These are phyloP conservation scores for Geotrichum carabidarum DNA, from an alignment of 1,139 yeast genomes.

Conservation along the genomic window DNA sequence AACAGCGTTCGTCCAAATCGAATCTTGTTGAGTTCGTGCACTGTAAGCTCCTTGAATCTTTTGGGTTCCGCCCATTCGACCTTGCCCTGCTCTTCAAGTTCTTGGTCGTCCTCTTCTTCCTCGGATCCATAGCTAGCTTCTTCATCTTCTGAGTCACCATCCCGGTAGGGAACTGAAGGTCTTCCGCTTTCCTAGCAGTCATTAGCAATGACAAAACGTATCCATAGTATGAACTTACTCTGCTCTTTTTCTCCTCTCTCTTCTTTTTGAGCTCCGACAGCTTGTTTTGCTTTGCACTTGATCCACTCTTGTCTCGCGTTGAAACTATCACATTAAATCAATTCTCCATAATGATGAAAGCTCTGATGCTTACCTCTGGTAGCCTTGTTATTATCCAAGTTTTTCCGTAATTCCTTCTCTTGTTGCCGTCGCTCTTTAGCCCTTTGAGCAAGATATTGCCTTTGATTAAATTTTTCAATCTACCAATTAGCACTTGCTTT, in stretches of 20 bases:
- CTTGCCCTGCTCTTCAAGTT: conserved; percentile 37
- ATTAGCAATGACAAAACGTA: conserved; percentile 23
- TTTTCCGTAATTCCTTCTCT: conserved; percentile 33
- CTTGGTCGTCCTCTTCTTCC: conserved; percentile 28
- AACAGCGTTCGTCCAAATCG: conserved; percentile 74
- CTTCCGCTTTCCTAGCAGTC: conserved; percentile 22
- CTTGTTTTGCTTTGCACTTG: conserved; percentile 50
- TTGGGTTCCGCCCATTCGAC: conserved; percentile 51
- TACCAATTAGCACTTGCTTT: neutral
- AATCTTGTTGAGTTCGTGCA: conserved; percentile 62
- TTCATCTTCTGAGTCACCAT: conserved; percentile 28
- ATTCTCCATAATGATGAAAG: neutral
- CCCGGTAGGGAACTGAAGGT: conserved; percentile 21
- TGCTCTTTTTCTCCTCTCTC: conserved; percentile 55
- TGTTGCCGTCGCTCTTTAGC: conserved; percentile 54
- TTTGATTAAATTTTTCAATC: conserved; percentile 79
- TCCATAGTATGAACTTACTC: conserved; percentile 16
- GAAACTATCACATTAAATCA: neutral
- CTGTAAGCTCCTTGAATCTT: conserved; percentile 40
- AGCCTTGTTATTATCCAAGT: conserved; percentile 31
- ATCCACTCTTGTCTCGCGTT: conserved; percentile 31
- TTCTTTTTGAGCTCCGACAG: conserved; percentile 80
- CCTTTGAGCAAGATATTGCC: conserved; percentile 75
- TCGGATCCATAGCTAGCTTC: conserved; percentile 31
- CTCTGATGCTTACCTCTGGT: neutral